phyloP scores from a whole-genome alignment of 2,329 filamentous ascomycete species.

The Endoconidiophora laricicola region DNA sequence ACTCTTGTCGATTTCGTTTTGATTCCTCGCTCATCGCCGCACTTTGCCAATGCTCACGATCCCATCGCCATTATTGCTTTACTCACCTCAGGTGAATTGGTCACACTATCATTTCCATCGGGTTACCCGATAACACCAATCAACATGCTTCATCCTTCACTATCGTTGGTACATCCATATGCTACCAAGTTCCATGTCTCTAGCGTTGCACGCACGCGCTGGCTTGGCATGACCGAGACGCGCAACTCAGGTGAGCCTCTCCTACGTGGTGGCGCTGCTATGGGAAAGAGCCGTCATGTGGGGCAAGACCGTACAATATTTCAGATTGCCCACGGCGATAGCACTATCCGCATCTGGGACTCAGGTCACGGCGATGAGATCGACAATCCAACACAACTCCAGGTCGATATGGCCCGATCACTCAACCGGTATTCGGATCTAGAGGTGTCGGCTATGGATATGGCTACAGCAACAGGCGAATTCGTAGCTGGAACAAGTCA shows the following conservation, averaged over 20 bases:
- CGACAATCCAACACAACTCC: slow-evolving; percentile 65
- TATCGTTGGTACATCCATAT: slow-evolving; percentile 83
- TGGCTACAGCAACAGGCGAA: slow-evolving; percentile 69
- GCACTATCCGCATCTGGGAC: slow-evolving; percentile 86
- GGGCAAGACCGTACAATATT: slow-evolving; percentile 74
- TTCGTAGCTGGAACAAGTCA: slow-evolving; percentile 63
- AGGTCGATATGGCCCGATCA: slow-evolving; percentile 73
- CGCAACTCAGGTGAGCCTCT: slow-evolving; percentile 63
- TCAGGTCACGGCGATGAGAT: slow-evolving; percentile 82
- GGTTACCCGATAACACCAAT: slow-evolving; percentile 83
- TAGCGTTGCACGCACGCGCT: slow-evolving; percentile 58
- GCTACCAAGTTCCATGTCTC: slow-evolving; percentile 57
- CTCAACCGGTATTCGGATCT: slow-evolving; percentile 64
- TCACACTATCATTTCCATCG: slow-evolving; percentile 82
- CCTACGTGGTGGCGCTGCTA: slow-evolving; percentile 62
- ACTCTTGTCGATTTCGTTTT: slow-evolving; percentile 68
- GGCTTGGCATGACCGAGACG: slow-evolving; percentile 82
- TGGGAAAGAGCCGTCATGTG: slow-evolving; percentile 50
- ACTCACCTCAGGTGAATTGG: slow-evolving; percentile 70
- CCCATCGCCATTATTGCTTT: slow-evolving; percentile 71
- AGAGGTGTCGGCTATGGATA: slow-evolving; percentile 60
- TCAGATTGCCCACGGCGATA: slow-evolving; percentile 77
- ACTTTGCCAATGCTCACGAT: slow-evolving; percentile 77
- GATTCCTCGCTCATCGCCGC: slow-evolving; percentile 66
- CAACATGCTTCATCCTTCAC: slow-evolving; percentile 75